phyloP scores from a whole-genome alignment of 1,284 basidiomycete genomes.

The Moesziomyces antarcticus region DNA sequence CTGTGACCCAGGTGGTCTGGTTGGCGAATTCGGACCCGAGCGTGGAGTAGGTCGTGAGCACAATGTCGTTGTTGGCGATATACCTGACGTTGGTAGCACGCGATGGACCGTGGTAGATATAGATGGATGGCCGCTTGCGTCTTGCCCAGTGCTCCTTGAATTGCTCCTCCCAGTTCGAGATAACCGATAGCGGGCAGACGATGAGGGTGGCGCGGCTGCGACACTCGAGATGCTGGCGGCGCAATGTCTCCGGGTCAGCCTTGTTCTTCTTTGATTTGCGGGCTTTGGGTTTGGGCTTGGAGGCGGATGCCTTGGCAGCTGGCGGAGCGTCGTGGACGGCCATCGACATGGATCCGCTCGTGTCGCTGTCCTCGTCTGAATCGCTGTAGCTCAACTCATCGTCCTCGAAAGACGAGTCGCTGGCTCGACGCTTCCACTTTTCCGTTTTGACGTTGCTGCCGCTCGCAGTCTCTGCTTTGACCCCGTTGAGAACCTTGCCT shows the following conservation, averaged over 20 bases:
- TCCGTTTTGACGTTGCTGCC: background rate
- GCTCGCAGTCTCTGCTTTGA: conserved; percentile 5
- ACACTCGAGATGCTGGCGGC: conserved; percentile 55
- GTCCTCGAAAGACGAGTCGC: conserved; percentile 17
- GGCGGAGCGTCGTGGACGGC: conserved; percentile 41
- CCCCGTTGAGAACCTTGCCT: conserved; percentile 5
- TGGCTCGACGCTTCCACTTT: conserved; percentile 9
- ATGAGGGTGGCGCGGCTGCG: conserved; percentile 91
- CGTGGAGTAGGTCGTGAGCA: conserved; percentile 96
- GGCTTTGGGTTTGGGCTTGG: conserved; percentile 72
- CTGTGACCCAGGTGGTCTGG: conserved; percentile 71
- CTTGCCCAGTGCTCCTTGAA: conserved; percentile 81
- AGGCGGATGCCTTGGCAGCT: conserved; percentile 68
- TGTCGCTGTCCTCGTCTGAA: conserved; percentile 17
- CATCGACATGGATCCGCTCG: conserved; percentile 15
- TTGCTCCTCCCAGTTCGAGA: conserved; percentile 99
- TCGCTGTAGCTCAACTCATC: conserved; percentile 3
- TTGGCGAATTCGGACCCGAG: conserved; percentile 94
- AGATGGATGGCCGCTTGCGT: conserved; percentile 72
- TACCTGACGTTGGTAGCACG: conserved; percentile 85
- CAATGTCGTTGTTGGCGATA: conserved; percentile 92
- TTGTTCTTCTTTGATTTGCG: conserved; percentile 71
- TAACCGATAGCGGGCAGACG: conserved; percentile 93
- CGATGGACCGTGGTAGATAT: conserved; percentile 93
- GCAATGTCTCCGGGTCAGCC: conserved; percentile 68